Base-by-base conservation (phyloP, 495 filamentous ascomycete genomes). In the Penicillium riverlandense region DNA sequence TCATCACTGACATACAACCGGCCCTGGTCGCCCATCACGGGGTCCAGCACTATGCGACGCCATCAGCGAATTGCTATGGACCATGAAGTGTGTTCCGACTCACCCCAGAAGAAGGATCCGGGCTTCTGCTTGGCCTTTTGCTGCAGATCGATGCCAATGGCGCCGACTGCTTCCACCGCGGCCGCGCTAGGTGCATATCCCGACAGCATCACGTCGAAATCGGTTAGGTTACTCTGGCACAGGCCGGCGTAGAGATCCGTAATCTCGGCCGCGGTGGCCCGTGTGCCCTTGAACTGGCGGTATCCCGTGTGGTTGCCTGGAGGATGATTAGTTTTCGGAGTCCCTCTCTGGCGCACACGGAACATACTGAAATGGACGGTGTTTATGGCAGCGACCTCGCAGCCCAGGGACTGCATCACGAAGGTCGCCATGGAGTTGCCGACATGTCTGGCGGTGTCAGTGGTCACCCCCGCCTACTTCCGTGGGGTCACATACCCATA, bases 1-100 rank as follows among this genome's bases (percentile, higher is more conserved):
- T 92, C 87, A 46, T 89, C 80, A 15, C 79, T 84, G 37, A 98
- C 89, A 61, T 98, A 98, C 14, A 97, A 70, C 32, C 77, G 79
- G 30, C 88, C 94, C 55, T 95, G 85, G 57, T 98, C 92, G 36
- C 92, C 92, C 92, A 98, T 98, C 11, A 98, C 94, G 1, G 92
- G 92, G 61, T 98, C 92, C 36, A 98, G 72, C n/a, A 95, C 83
- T 83, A 40, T 51, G 37, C 11, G 11, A 28, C 12, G 35, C 27
- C 10, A 36, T 52, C 35, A 44, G 44, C 29, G 22, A 30, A n/a
- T 37, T 13, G 41, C 8, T n/a, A 29, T 33, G 6, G 29, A 30
- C 5, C 12, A 28, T 15, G 11, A 32, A 12, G 10, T 29, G 30
- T 12, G 47, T 22, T 9, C n/a, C 29, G 16, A 31, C 75, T 48